A percentile compares a stretch with the other conserved stretches of the same genome.
Conservation (phyloP, 2,329 filamentous ascomycete genomes). For the Calycina marina region DNA sequence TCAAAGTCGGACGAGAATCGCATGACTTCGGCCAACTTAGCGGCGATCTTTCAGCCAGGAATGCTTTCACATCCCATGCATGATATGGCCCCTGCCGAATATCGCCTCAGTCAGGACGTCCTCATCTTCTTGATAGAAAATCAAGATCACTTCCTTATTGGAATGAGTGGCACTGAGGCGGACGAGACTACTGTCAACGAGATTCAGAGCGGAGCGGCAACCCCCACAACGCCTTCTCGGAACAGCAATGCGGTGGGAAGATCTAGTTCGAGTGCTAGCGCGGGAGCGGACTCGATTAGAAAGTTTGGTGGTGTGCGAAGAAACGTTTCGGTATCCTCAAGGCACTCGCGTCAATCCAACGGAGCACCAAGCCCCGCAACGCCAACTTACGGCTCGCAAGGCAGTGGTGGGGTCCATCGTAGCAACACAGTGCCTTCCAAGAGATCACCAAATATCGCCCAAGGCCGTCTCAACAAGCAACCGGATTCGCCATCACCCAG, state of each 20-base stretch:
- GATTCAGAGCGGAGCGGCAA: slow-evolving; percentile 48
- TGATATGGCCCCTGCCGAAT: slow-evolving; percentile 90
- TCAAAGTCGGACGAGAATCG: slow-evolving; percentile 94
- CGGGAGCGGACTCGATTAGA: slow-evolving; percentile 72
- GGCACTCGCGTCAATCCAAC: slow-evolving; percentile 62
- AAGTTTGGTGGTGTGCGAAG: slow-evolving; percentile 67
- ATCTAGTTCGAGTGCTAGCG: slow-evolving; percentile 78
- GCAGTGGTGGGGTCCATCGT: slow-evolving; percentile 45
- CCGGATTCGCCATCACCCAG: slow-evolving; percentile 32
- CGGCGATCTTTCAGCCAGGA: slow-evolving; percentile 94
- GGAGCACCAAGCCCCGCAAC: slow-evolving; percentile 56
- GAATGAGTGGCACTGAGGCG: slow-evolving; percentile 98
- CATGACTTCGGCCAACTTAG: slow-evolving; percentile 89
- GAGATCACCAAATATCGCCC: slow-evolving; percentile 58
- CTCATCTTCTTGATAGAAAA: slow-evolving; percentile 97
- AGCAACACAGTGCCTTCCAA: slow-evolving; percentile 94
- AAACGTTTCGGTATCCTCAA: slow-evolving; percentile 88
- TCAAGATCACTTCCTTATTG: slow-evolving; percentile 94
- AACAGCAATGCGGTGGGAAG: slow-evolving; percentile 48
- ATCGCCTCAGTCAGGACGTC: slow-evolving; percentile 89
- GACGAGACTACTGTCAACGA: slow-evolving; percentile 57
- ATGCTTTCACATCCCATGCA: slow-evolving; percentile 88
- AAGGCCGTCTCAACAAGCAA: slow-evolving; percentile 49
- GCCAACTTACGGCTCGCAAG: slow-evolving; percentile 37
- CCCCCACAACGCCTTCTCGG: slow-evolving; percentile 34